Evolutionary conservation across 345 rosid genomes (phyloP).

Genomic region (Sapria himalayana): DNA sequence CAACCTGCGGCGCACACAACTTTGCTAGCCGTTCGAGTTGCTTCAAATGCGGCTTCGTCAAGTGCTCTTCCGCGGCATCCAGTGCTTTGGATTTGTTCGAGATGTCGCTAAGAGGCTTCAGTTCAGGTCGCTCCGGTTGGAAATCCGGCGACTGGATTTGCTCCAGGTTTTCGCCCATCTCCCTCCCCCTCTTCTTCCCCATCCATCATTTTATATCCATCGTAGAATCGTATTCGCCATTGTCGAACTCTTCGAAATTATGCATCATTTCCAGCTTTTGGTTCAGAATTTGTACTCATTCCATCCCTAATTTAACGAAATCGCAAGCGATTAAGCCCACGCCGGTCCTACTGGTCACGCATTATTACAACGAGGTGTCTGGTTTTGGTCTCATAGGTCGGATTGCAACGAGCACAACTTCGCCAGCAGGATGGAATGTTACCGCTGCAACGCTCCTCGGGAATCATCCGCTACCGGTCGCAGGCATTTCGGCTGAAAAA

Average conservation of each 20-base stretch:
- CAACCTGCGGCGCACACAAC: constrained; percentile 85
- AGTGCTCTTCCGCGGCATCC: constrained; percentile 40
- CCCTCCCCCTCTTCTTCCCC: too few species aligned
- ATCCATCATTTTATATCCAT: too few species aligned
- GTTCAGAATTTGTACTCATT: too few species aligned
- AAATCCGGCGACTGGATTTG: constrained; percentile 91
- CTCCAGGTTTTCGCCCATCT: too few species aligned
- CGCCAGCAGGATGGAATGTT: constrained; percentile 81
- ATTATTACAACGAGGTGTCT: too few species aligned
- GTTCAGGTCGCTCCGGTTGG: constrained; percentile 44
- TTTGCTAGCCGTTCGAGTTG: constrained; percentile 81
- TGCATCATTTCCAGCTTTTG: too few species aligned
- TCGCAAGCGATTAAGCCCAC: too few species aligned
- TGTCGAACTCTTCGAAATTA: too few species aligned
- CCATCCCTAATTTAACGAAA: too few species aligned
- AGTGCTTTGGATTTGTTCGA: constrained; percentile 13
- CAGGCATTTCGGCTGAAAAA: too few species aligned
- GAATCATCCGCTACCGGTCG: constrained; percentile 17
- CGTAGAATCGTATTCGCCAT: too few species aligned
- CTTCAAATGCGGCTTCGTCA: constrained; percentile 74
- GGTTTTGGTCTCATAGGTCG: constrained; percentile 25
- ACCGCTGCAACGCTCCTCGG: constrained; percentile 78
- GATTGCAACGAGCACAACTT: constrained; percentile 89
- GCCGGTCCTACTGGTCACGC: too few species aligned
- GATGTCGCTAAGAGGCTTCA: constrained; percentile 16